Percentiles rank a stretch among this genome's conserved stretches.
Conservation (phyloP, 2,329 filamentous ascomycete species). For the Cryphonectria nitschkei region DNA sequence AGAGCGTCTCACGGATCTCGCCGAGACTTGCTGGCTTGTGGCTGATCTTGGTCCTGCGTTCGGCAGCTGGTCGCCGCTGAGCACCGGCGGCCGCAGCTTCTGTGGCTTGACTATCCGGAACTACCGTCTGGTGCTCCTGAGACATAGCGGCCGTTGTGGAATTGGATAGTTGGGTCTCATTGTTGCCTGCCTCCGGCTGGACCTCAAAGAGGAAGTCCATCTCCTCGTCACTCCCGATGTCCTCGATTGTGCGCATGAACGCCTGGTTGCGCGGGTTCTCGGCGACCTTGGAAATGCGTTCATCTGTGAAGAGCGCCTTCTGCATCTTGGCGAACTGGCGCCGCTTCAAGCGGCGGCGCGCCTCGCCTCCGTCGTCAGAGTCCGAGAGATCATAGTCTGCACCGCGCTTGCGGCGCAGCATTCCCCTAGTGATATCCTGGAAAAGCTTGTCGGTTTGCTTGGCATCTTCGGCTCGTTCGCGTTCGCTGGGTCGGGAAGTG, state of each 20-base stretch:
- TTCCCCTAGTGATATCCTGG: conserved; percentile 89
- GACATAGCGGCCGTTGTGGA: conserved; percentile 43
- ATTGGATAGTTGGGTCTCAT: conserved; percentile 34
- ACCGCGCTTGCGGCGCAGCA: conserved; percentile 80
- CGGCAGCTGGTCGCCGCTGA: conserved; percentile 60
- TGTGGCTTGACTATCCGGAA: conserved; percentile 57
- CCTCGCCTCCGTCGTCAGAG: conserved; percentile 84
- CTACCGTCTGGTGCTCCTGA: conserved; percentile 44
- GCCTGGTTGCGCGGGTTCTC: conserved; percentile 87
- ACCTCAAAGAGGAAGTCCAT: conserved; percentile 67
- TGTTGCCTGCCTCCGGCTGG: conserved; percentile 43
- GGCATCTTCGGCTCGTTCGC: conserved; percentile 79
- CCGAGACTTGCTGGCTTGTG: conserved; percentile 75
- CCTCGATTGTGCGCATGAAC: conserved; percentile 88
- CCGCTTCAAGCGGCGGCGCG: conserved; percentile 78
- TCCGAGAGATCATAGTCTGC: conserved; percentile 86
- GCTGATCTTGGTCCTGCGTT: conserved; percentile 63
- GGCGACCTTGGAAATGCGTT: conserved; percentile 87
- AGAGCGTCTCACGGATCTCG: conserved; percentile 83
- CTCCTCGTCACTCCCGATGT: conserved; percentile 75
- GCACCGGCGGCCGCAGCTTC: conserved; percentile 37
- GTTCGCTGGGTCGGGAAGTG: conserved; percentile 59
- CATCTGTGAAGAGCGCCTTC: conserved; percentile 83
- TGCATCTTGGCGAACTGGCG: conserved; percentile 90
- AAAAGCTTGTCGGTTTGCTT: conserved; percentile 89